Evolutionary conservation across 2,329 filamentous ascomycete genomes (phyloP).

Genomic region (Malbranchea cinnamomea): DNA sequence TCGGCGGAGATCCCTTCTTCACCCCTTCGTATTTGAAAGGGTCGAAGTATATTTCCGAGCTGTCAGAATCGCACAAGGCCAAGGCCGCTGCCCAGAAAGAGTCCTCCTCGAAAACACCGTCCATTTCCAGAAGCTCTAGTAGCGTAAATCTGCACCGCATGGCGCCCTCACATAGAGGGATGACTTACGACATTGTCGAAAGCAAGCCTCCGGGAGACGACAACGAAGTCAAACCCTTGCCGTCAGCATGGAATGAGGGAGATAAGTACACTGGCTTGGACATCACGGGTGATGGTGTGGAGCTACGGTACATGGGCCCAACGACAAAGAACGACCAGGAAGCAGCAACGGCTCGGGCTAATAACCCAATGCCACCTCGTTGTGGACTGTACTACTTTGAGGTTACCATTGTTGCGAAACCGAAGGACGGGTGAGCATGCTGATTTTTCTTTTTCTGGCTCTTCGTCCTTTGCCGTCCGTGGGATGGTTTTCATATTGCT

Average conservation of each 20-base stretch:
- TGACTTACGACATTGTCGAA: slow-evolving; percentile 76
- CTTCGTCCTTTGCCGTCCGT: not conserved
- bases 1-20: slow-evolving; percentile 44
- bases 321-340: slow-evolving; percentile 53
- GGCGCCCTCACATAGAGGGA: slow-evolving; percentile 54
- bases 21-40: slow-evolving; percentile 68
- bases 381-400: slow-evolving; percentile 96
- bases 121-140: slow-evolving; percentile 40
- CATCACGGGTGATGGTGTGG: slow-evolving; percentile 55
- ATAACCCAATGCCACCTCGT: slow-evolving; percentile 74
- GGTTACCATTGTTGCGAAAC: slow-evolving; percentile 48
- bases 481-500: slow-evolving; percentile 20
- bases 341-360: slow-evolving; percentile 65
- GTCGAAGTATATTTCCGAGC: slow-evolving; percentile 61
- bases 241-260: slow-evolving; percentile 64
- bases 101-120: slow-evolving; percentile 21
- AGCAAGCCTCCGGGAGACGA: slow-evolving; percentile 48
- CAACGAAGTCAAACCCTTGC: slow-evolving; percentile 53
- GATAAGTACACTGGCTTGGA: slow-evolving; percentile 66
- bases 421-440: slow-evolving; percentile 52
- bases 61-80: slow-evolving; percentile 54
- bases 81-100: slow-evolving; percentile 39
- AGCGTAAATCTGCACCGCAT: slow-evolving; percentile 43
- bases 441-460: slow-evolving; percentile 2
- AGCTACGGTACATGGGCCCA: slow-evolving; percentile 48